These are phyloP conservation scores for Phaseolus lunatus DNA, from an alignment of 306 rosid species.

Conservation along the genomic window DNA sequence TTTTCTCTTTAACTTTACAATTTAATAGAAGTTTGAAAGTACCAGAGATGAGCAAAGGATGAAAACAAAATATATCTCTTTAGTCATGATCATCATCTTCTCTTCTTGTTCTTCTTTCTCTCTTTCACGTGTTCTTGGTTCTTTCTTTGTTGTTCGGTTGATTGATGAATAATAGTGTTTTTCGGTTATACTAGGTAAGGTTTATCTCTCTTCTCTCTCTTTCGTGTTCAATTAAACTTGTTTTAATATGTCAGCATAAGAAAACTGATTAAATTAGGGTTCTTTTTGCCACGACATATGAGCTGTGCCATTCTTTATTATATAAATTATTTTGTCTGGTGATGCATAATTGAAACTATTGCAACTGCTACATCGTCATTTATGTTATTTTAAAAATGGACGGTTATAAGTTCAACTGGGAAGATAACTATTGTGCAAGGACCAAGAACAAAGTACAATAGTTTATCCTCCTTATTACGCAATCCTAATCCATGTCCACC, in stretches of 20 bases:
- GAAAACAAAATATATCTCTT: neutral
- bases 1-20: neutral
- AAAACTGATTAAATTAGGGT: neutral
- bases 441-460: neutral
- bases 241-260: slow-evolving; percentile 3
- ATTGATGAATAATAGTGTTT: slow-evolving; percentile 11
- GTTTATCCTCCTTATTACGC: neutral
- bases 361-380: slow-evolving; percentile 13
- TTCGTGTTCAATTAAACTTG: neutral
- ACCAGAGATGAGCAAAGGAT: slow-evolving; percentile 7
- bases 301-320: neutral
- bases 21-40: slow-evolving; percentile 1
- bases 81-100: slow-evolving; percentile 4
- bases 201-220: neutral
- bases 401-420: neutral
- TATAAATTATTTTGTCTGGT: slow-evolving; percentile 9
- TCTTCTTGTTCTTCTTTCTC: neutral
- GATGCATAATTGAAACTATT: neutral
- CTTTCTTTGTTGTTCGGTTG: neutral
- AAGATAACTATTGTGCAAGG: neutral
- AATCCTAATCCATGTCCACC: neutral
- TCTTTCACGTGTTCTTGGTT: neutral
- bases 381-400: neutral
- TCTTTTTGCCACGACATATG: neutral
- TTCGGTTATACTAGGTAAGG: slow-evolving; percentile 20